A percentile compares a stretch with the other conserved stretches of the same genome.
Evolutionary conservation across 139 green algal genomes (phyloP).

Genomic region (Chlorella sorokiniana): DNA sequence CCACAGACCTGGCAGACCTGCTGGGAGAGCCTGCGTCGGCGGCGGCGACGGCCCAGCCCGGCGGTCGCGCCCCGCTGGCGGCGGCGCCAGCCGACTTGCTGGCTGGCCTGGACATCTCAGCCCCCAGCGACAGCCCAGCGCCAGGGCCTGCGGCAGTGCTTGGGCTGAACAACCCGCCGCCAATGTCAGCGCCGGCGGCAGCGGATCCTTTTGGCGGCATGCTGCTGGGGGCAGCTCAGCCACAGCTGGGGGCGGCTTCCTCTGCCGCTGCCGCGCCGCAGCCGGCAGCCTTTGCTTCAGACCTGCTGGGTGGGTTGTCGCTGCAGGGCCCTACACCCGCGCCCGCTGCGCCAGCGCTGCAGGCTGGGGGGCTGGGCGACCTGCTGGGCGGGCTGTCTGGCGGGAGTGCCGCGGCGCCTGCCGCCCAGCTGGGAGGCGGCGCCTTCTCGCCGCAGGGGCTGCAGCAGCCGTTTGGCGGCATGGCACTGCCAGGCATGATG

Average conservation of each 20-base stretch:
- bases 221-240: not conserved
- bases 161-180: not conserved
- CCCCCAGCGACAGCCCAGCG: not conserved
- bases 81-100: not conserved
- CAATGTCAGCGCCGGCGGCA: not conserved
- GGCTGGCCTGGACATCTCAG: not conserved
- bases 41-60: not conserved
- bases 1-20: not conserved
- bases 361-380: not conserved
- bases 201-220: constrained; percentile 18
- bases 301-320: constrained; percentile 9
- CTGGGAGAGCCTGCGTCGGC: not conserved
- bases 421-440: too few species aligned
- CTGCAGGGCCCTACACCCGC: not conserved
- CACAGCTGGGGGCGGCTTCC: not conserved
- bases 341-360: not conserved
- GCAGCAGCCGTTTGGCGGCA: not conserved
- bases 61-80: not conserved
- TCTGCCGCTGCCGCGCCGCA: not conserved
- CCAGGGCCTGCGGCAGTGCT: not conserved
- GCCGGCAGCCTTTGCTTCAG: not conserved
- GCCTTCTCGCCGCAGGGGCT: too few species aligned
- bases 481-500: not conserved
- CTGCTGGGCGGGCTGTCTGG: constrained; percentile 15
- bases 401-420: too few species aligned